Conservation (phyloP, 192 early-diverging fungal species). For the Podila epicladia region DNA sequence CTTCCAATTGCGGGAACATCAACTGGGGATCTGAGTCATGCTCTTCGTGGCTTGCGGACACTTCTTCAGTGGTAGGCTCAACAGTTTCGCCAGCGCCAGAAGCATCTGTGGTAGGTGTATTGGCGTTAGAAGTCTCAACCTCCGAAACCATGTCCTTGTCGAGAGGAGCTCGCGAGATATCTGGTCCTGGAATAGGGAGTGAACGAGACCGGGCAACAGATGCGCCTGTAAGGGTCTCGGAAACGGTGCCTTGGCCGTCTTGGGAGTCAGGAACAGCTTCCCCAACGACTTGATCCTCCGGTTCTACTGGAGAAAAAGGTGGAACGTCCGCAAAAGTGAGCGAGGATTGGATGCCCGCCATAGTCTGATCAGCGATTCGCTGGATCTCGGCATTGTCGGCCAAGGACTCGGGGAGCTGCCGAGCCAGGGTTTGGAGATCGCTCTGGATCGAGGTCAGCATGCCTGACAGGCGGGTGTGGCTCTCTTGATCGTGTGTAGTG, state of each 20-base stretch:
- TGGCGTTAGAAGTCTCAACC: background rate
- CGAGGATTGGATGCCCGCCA: background rate
- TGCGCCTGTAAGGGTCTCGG: background rate
- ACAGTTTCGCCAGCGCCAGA: background rate
- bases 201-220: background rate
- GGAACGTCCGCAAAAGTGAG: background rate
- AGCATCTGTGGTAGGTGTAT: background rate
- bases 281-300: background rate
- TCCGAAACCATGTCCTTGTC: background rate
- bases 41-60: background rate
- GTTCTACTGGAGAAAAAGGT: background rate
- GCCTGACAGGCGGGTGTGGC: background rate
- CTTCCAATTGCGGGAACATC: background rate
- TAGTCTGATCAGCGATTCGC: background rate
- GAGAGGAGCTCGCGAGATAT: background rate
- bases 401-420: background rate
- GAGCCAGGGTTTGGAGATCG: background rate
- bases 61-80: background rate
- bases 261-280: background rate
- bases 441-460: background rate
- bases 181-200: background rate
- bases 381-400: background rate
- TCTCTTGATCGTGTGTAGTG: background rate
- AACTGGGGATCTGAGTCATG: background rate
- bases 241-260: background rate